Percentiles rank a stretch among this genome's conserved stretches.
These are phyloP conservation scores for Penstemon newberryi DNA, from an alignment of 257 asterid species.

Conservation along the genomic window DNA sequence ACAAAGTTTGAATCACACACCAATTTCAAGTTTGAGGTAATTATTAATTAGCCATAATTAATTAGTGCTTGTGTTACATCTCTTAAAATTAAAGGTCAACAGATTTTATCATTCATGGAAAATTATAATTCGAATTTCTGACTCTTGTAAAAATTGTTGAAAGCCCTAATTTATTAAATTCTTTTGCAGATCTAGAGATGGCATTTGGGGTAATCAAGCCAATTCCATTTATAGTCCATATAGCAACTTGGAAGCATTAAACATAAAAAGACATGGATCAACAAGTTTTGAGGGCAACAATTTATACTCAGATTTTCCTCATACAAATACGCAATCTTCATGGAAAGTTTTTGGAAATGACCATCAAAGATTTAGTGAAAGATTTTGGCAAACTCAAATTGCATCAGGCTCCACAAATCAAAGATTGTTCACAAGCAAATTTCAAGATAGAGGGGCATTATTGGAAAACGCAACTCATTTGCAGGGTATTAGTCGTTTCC, in stretches of 20 bases:
- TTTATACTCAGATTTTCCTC: slow-evolving; percentile 18
- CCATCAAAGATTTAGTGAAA: slow-evolving; percentile 9
- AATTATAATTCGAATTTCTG: too few relatives aligned
- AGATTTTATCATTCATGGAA: too few relatives aligned
- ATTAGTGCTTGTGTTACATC: too few relatives aligned
- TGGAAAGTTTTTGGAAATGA: slow-evolving; percentile 38
- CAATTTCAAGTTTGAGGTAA: slow-evolving; percentile 54
- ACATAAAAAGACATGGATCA: slow-evolving; percentile 28
- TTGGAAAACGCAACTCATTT: too few relatives aligned
- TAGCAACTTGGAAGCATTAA: slow-evolving; percentile 30
- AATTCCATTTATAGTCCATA: slow-evolving; percentile 43
- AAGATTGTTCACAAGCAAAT: neutral
- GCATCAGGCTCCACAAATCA: slow-evolving; percentile 25
- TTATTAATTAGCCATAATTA: neutral
- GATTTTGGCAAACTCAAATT: slow-evolving; percentile 34
- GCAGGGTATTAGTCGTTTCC: too few relatives aligned
- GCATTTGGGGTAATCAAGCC: slow-evolving; percentile 36
- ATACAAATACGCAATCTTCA: slow-evolving; percentile 28
- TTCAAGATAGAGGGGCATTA: too few relatives aligned
- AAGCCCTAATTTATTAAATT: too few relatives aligned
- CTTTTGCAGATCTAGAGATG: slow-evolving; percentile 47
- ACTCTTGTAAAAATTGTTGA: too few relatives aligned
- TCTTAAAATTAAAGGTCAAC: too few relatives aligned
- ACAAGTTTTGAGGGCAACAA: slow-evolving; percentile 7
- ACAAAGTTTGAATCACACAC: slow-evolving; percentile 49